Evolutionary conservation across 306 rosid species (phyloP).

Genomic region (Citrullus amarus): DNA sequence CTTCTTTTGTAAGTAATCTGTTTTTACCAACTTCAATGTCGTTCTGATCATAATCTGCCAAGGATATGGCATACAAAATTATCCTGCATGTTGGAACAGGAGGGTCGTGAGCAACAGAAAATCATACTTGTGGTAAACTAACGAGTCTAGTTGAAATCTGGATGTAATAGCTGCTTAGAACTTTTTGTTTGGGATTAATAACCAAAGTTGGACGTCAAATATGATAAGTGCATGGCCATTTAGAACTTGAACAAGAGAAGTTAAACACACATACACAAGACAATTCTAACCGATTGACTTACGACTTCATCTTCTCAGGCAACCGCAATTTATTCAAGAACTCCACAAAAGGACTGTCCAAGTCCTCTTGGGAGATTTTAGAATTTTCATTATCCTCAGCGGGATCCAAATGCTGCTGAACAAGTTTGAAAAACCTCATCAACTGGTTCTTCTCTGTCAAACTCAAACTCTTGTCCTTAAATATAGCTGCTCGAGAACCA

Average conservation of each 20-base stretch:
- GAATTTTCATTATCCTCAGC: slow-evolving; percentile 19
- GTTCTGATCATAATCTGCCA: slow-evolving; percentile 72
- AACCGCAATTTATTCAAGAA: slow-evolving; percentile 61
- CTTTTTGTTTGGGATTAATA: not conserved
- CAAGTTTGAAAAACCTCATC: slow-evolving; percentile 82
- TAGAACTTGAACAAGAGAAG: not conserved
- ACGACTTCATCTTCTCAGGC: slow-evolving; percentile 81
- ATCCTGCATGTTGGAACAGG: slow-evolving; percentile 36
- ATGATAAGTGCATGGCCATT: not conserved
- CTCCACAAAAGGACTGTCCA: slow-evolving; percentile 59
- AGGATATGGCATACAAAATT: slow-evolving; percentile 71
- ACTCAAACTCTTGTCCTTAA: slow-evolving; percentile 58
- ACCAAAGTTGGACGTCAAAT: not conserved
- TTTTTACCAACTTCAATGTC: slow-evolving; percentile 33
- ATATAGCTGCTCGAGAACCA: slow-evolving; percentile 82
- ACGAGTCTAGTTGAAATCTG: not conserved
- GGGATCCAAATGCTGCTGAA: slow-evolving; percentile 55
- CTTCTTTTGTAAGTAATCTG: slow-evolving; percentile 57
- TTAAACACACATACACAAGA: not conserved
- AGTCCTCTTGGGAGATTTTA: slow-evolving; percentile 55
- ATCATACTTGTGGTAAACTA: not conserved
- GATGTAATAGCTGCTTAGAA: not conserved
- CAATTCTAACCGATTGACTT: slow-evolving; percentile 38
- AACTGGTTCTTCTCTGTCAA: slow-evolving; percentile 69
- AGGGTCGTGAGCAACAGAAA: not conserved